A percentile compares a stretch with the other conserved stretches of the same genome.
Evolutionary conservation across 2,329 filamentous ascomycete species (phyloP).

Genomic region (Penicillium hesseltinei): DNA sequence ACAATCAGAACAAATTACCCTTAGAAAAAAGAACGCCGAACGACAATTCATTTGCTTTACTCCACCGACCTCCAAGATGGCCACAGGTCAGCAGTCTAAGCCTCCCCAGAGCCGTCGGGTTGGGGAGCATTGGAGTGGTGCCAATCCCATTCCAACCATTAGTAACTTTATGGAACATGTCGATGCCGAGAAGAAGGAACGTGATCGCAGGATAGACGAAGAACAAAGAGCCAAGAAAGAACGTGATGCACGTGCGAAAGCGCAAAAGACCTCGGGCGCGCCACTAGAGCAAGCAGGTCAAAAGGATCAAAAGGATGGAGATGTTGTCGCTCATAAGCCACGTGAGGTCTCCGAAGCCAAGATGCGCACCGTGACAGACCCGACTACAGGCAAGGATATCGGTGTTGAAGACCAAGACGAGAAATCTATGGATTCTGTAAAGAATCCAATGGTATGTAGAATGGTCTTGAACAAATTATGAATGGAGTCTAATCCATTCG

Average conservation of each 20-base stretch:
- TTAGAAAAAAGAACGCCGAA: neutral
- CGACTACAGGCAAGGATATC: constrained; percentile 81
- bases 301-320: constrained; percentile 49
- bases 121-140: constrained; percentile 75
- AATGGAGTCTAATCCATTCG: neutral
- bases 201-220: constrained; percentile 70
- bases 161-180: constrained; percentile 77
- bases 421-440: constrained; percentile 66
- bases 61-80: constrained; percentile 5
- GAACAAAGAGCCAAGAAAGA: constrained; percentile 40
- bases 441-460: constrained; percentile 64
- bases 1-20: neutral
- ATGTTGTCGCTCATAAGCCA: constrained; percentile 49
- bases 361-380: constrained; percentile 72
- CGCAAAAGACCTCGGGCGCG: constrained; percentile 22
- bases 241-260: constrained; percentile 19
- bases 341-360: constrained; percentile 45
- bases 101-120: constrained; percentile 42
- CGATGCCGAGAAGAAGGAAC: constrained; percentile 72
- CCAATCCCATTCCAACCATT: constrained; percentile 83
- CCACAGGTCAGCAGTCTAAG: constrained; percentile 3
- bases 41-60: neutral
- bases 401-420: constrained; percentile 79
- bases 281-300: constrained; percentile 36
- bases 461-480: neutral